These are phyloP conservation scores for Talaromyces albobiverticillius DNA, from an alignment of 2,329 filamentous ascomycete genomes.

Conservation along the genomic window DNA sequence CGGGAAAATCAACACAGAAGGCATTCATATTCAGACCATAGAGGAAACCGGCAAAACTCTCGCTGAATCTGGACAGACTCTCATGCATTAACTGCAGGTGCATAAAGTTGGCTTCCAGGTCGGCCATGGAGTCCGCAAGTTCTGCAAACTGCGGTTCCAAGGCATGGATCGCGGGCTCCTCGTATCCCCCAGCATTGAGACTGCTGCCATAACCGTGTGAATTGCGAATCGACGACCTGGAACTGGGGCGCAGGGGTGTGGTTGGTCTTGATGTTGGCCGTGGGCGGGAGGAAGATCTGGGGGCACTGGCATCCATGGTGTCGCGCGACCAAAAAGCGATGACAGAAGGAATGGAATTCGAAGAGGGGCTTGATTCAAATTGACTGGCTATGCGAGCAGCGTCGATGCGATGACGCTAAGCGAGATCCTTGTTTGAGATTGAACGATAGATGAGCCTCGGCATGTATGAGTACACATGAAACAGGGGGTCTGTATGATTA, in stretches of 20 bases:
- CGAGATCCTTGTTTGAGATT: neutral
- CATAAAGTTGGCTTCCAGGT: constrained; percentile 96
- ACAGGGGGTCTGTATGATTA: neutral
- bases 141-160: constrained; percentile 92
- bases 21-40: constrained; percentile 99
- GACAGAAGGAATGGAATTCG: neutral
- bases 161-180: constrained; percentile 66
- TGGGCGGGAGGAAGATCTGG: constrained; percentile 59
- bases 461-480: neutral
- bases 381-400: too few relatives aligned
- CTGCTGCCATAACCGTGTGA: constrained; percentile 56
- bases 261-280: constrained; percentile 72
- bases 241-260: constrained; percentile 86
- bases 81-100: constrained; percentile 97
- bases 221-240: constrained; percentile 82
- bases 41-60: constrained; percentile 92
- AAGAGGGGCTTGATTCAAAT: neutral
- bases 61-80: constrained; percentile 85
- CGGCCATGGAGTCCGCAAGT: constrained; percentile 87
- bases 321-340: neutral
- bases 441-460: neutral
- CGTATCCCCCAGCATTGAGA: constrained; percentile 34
- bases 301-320: constrained; percentile 29
- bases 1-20: constrained; percentile 95
- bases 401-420: neutral